phyloP scores from a whole-genome alignment of 139 green algal species.

The Micractinium sp. region DNA sequence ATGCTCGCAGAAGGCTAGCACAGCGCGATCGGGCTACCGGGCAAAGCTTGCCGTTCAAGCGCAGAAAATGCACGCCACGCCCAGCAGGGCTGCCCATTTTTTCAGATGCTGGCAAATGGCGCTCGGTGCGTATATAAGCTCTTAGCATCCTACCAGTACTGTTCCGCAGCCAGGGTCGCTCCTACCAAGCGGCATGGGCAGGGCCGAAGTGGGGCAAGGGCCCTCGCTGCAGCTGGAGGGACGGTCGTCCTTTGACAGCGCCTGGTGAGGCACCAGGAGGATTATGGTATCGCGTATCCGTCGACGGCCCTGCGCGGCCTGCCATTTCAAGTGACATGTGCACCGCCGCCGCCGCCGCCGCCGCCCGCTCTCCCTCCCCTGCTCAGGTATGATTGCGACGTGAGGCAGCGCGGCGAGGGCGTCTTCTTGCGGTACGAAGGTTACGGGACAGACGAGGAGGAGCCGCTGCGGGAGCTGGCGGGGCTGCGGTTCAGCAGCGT shows the following conservation, averaged over 20 bases:
- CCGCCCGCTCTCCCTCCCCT: background rate
- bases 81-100: background rate
- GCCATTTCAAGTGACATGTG: background rate
- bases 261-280: background rate
- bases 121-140: no score
- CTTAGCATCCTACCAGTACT: no score
- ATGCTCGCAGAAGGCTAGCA: background rate
- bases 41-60: background rate
- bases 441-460: slow-evolving; percentile 13
- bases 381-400: slow-evolving; percentile 28
- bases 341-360: background rate
- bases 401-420: background rate
- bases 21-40: background rate
- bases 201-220: background rate
- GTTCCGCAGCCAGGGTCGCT: no score
- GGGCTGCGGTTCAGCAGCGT: background rate
- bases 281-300: background rate
- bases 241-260: background rate
- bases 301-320: background rate
- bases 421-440: slow-evolving; percentile 2
- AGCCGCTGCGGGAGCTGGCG: background rate
- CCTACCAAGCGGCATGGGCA: background rate
- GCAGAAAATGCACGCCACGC: background rate
- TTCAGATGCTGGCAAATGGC: no score
- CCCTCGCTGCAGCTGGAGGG: slow-evolving; percentile 22